Evolutionary conservation across 768 basidiomycete genomes (phyloP).

Genomic region (Amanita pseudoporphyria): DNA sequence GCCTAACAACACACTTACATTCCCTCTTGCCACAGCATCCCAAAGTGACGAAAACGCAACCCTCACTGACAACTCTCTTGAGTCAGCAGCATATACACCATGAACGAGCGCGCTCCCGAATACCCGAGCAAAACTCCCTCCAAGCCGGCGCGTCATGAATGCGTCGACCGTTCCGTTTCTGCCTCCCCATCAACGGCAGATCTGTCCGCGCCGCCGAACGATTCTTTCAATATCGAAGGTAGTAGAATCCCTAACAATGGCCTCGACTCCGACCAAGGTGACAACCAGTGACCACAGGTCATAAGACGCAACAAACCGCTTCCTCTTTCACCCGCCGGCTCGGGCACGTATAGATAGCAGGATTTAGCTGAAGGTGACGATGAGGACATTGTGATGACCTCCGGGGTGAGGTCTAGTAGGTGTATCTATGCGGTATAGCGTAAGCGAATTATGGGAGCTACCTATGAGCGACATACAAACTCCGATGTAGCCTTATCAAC

Average conservation of each 20-base stretch:
- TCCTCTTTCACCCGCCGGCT: conserved; percentile 14
- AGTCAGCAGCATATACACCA: conserved; percentile 89
- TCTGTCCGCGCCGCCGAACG: conserved; percentile 37
- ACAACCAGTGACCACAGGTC: conserved; percentile 21
- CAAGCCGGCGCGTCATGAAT: conserved; percentile 70
- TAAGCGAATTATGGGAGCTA: too few relatives aligned
- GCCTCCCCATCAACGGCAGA: conserved; percentile 14
- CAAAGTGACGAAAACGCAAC: conserved; percentile 70
- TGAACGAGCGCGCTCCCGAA: conserved; percentile 77
- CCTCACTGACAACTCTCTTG: conserved; percentile 61
- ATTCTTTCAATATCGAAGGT: conserved; percentile 47
- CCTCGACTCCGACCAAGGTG: background rate
- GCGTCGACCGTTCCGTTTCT: conserved; percentile 44
- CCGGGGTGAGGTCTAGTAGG: conserved; percentile 50
- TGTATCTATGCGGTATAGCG: conserved; percentile 46
- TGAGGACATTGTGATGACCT: conserved; percentile 58
- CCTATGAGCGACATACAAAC: conserved; percentile 36
- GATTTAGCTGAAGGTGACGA: conserved; percentile 65
- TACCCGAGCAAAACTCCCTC: conserved; percentile 56
- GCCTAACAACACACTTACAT: conserved; percentile 64
- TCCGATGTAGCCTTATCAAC: conserved; percentile 66
- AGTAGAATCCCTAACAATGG: conserved; percentile 36
- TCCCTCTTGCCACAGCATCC: conserved; percentile 55
- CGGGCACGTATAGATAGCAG: conserved; percentile 59
- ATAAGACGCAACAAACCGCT: conserved; percentile 38